Base-by-base conservation (phyloP, 441 rosid species). In the Macaranga tanarius region DNA sequence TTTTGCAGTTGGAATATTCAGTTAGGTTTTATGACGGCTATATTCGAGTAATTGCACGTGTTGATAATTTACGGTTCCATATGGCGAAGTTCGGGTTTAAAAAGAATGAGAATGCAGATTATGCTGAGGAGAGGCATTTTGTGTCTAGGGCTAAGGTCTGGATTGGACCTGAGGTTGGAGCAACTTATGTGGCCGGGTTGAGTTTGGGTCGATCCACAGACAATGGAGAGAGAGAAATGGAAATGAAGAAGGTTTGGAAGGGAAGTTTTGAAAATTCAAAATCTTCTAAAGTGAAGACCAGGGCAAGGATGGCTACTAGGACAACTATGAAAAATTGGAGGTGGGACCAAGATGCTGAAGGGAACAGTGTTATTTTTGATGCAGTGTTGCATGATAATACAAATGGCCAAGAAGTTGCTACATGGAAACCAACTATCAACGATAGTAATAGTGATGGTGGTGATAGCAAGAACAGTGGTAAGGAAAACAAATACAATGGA, bases 121-220 rank as follows among this genome's bases (percentile, higher is more conserved):
- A 79, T 52, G 74, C 60, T 8, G 76, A 85, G 12, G 97, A 90
- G 76, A 86, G 77, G 71, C 87, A 92, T 71, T 85, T 87, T 42
- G 94, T 89, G 1, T 84, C 95, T 2, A 81, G 93, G 77, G 86
- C 83, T n/a, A 74, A 87, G 52, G 80, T 84, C 17, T 93, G 91
- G 96, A 84, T 90, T 20, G 98, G 96, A 48, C 98, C 96, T 0
- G 96, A 93, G 66, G 82, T 87, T 5, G 96, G 97, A 31, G 87
- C 96, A 2, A 87, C 87, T 3, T 88, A 91, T 61, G 85, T 87
- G 26, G 73, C 78, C 0, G 89, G 87, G 8, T 51, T 86, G 81
- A 86, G 87, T 76, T 77, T 87, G 63, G 90, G 91, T 9, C 84
- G 87, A 59, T 87, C 94, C 26, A 87, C 91, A 1, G 70, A 74